Evolutionary conservation across 2,329 filamentous ascomycete species (phyloP), one percentile per base, ranked within the genome.

Genomic region (Pseudonectria foliicola): DNA sequence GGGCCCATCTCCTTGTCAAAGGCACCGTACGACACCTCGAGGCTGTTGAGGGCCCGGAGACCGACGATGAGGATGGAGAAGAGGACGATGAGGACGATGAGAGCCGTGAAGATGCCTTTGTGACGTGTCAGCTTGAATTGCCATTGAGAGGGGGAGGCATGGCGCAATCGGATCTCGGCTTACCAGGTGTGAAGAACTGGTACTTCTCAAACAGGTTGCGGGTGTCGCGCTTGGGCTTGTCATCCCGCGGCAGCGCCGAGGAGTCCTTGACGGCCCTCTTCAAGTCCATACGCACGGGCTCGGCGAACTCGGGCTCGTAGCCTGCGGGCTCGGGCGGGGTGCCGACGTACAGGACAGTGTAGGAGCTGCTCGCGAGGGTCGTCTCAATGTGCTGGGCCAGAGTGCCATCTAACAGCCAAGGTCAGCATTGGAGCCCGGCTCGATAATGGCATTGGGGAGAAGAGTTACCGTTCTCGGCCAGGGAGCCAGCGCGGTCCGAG

Each of bases 1-100:
- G 87, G 85, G 0, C 88, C 86, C 71, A 87, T 94, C 50, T 95
- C 90, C 70, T 95, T 95, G 58, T 93, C 90, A 57, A 96, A 98
- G 2, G 92, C 88, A 44, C 85, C 87, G 60, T 96, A 96, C 1
- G 86, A 85, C 21, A 96, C 86, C 59, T 95, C 73, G 13, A 98
- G 71, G 48, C 86, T 90, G 6, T 75, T 68, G 10, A 96, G 70
- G 11, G 85, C 88, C 40, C 63, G 76, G 36, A 96, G 65, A 11
- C 83, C 92, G 37, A 89, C 80, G 46, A 82, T 81, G 6, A 95
- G 67, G 47, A 96, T 89, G 18, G 76, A 66, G 41, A 94, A 63
- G 31, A 95, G 71, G 26, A 95, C 59, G 13, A 92, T 59, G 3
- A 75, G 66, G 14, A 80, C 80, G 25, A 89, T 56, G 13, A 95